Evolutionary conservation across 805 yeast genomes (phyloP).

Genomic region (Candida taoyuanica): DNA sequence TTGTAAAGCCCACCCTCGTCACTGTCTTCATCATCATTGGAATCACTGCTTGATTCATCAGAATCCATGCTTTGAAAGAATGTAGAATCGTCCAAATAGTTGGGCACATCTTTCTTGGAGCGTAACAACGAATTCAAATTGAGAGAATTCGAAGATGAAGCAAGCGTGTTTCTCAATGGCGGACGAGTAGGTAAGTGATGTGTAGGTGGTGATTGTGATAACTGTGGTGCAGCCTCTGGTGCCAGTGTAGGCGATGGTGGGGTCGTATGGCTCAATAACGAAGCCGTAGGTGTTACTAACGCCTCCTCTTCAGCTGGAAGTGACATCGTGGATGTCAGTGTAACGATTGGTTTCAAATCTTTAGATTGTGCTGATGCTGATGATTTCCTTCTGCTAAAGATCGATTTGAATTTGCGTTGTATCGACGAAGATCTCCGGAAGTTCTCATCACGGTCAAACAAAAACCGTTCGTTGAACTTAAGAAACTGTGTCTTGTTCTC

Average conservation of each 20-base stretch:
- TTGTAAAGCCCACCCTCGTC: conserved; percentile 20
- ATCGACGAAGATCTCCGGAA: conserved; percentile 16
- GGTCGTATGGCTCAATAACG: background rate
- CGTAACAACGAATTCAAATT: conserved; percentile 21
- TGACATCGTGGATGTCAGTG: conserved; percentile 11
- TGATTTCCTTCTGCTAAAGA: conserved; percentile 21
- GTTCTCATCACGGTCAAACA: conserved; percentile 10
- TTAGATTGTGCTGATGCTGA: conserved; percentile 13
- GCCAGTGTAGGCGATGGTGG: conserved; percentile 7
- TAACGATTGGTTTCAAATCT: conserved; percentile 2
- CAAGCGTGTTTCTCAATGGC: conserved; percentile 11
- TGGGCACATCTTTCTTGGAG: conserved; percentile 22
- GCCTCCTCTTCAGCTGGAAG: conserved; percentile 2
- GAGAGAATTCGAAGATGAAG: conserved; percentile 20
- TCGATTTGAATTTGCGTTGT: conserved; percentile 21
- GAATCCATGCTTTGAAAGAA: conserved; percentile 23
- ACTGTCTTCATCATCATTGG: conserved; percentile 13
- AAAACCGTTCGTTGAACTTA: conserved; percentile 22
- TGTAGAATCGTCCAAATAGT: conserved; percentile 25
- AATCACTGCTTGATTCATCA: conserved; percentile 13
- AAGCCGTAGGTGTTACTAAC: background rate
- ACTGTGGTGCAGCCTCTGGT: background rate
- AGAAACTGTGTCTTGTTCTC: conserved; percentile 12
- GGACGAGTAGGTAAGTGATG: conserved; percentile 5
- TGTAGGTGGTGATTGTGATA: conserved; percentile 3